Evolutionary conservation across 768 basidiomycete genomes (phyloP).

Genomic region (Cytidiella melzeri): DNA sequence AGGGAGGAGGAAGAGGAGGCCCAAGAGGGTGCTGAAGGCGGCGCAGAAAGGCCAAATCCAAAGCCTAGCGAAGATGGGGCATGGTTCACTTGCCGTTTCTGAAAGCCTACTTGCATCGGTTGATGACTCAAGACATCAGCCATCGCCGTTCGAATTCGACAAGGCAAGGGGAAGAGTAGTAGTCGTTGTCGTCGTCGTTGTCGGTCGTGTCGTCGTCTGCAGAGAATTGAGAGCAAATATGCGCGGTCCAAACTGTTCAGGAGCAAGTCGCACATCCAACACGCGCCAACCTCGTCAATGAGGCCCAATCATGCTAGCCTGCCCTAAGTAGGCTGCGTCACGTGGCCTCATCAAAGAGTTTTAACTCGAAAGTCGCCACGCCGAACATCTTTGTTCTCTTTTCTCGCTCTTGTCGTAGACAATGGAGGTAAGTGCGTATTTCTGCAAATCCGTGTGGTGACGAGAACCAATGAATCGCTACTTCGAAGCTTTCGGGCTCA

Average conservation of each 20-base stretch:
- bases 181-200: background rate
- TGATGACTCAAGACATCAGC: slow-evolving; percentile 53
- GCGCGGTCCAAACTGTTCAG: background rate
- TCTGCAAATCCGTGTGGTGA: slow-evolving; percentile 37
- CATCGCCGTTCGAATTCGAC: slow-evolving; percentile 36
- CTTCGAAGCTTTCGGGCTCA: slow-evolving; percentile 67
- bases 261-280: background rate
- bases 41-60: slow-evolving; percentile 56
- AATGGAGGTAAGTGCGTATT: slow-evolving; percentile 27
- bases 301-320: slow-evolving; percentile 18
- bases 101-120: slow-evolving; percentile 59
- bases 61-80: slow-evolving; percentile 64
- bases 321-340: slow-evolving; percentile 30
- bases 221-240: slow-evolving; percentile 4
- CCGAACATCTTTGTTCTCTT: slow-evolving; percentile 10
- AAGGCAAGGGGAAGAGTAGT: background rate
- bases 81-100: slow-evolving; percentile 51
- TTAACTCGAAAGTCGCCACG: slow-evolving; percentile 14
- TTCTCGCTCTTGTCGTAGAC: background rate
- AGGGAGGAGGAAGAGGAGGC: slow-evolving; percentile 23
- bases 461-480: slow-evolving; percentile 80
- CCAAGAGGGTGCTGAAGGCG: slow-evolving; percentile 44
- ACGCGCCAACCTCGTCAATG: background rate
- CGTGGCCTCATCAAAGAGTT: slow-evolving; percentile 23
- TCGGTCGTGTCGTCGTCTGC: background rate